Conservation (phyloP, 345 rosid genomes). For the Lepidium africanum region DNA sequence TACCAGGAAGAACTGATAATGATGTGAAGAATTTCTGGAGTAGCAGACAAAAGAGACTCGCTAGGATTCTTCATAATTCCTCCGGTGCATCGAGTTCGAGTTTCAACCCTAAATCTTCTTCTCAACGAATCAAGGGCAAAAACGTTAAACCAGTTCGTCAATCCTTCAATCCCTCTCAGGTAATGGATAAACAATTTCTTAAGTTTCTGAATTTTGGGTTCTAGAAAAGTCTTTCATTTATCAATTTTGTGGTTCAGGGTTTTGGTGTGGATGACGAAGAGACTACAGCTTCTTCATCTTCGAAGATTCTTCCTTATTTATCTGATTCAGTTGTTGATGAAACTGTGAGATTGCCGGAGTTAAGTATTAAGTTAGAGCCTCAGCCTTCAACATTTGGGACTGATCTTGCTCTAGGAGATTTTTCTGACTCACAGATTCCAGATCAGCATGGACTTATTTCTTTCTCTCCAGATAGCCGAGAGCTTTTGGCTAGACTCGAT, state of each 20-base stretch:
- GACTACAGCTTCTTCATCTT: slow-evolving; percentile 4
- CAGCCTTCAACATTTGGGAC: slow-evolving; percentile 30
- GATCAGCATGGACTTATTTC: slow-evolving; percentile 32
- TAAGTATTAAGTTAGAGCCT: slow-evolving; percentile 17
- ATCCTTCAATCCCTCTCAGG: slow-evolving; percentile 5
- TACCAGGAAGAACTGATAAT: slow-evolving; percentile 82
- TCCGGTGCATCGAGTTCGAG: slow-evolving; percentile 34
- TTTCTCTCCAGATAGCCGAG: slow-evolving; percentile 50
- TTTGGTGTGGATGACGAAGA: slow-evolving; percentile 38
- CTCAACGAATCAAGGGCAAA: slow-evolving; percentile 7
- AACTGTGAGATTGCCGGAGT: slow-evolving; percentile 31
- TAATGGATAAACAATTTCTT: background rate
- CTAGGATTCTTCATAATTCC: slow-evolving; percentile 54
- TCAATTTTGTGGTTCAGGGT: slow-evolving; percentile 24
- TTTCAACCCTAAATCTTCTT: slow-evolving; percentile 7
- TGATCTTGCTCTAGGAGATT: slow-evolving; percentile 10
- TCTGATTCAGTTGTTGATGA: slow-evolving; percentile 21
- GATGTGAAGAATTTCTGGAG: slow-evolving; percentile 99
- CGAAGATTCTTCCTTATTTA: slow-evolving; percentile 21
- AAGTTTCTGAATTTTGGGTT: background rate
- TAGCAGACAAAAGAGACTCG: slow-evolving; percentile 77
- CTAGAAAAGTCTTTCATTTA: background rate
- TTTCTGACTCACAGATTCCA: slow-evolving; percentile 13
- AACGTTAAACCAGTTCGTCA: background rate
- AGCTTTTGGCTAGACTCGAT: slow-evolving; percentile 46